Conservation (phyloP, 2,329 filamentous ascomycete species). For the Ophiocordyceps camponoti-floridani region DNA sequence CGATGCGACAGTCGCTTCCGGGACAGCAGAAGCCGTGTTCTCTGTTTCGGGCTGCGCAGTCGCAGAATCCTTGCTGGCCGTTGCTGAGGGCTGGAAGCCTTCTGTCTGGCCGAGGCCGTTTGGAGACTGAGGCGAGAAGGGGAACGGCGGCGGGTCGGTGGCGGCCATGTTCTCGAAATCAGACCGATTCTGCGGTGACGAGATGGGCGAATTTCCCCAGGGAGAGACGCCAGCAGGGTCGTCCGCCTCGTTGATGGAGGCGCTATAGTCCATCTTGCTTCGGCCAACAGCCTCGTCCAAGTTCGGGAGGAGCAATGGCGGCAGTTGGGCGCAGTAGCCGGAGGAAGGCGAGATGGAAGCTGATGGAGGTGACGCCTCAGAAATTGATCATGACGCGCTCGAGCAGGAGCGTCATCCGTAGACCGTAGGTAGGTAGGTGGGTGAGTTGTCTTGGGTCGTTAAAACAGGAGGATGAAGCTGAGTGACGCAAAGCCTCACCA, state of each 20-base stretch:
- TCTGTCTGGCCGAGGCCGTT: slow-evolving; percentile 23
- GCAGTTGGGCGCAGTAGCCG: neutral
- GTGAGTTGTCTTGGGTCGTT: too few relatives aligned
- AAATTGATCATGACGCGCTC: slow-evolving; percentile 2
- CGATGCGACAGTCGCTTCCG: slow-evolving; percentile 5
- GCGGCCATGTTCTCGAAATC: slow-evolving; percentile 22
- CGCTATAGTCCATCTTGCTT: slow-evolving; percentile 37
- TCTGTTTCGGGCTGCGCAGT: slow-evolving; percentile 20
- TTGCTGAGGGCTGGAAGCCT: slow-evolving; percentile 25
- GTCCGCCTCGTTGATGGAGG: slow-evolving; percentile 35
- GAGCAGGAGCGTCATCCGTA: neutral
- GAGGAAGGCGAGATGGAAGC: neutral
- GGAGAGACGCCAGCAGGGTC: slow-evolving; percentile 33
- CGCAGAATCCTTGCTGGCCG: slow-evolving; percentile 26
- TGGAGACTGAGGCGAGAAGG: slow-evolving; percentile 22
- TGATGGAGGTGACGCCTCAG: neutral
- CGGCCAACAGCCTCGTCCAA: neutral
- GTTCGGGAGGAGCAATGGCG: neutral
- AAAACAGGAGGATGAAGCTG: too few relatives aligned
- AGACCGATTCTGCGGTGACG: slow-evolving; percentile 28
- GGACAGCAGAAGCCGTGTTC: slow-evolving; percentile 10
- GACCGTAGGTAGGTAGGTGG: too few relatives aligned
- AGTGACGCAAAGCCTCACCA: too few relatives aligned
- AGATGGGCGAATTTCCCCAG: slow-evolving; percentile 35
- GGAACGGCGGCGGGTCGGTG: slow-evolving; percentile 23